Conservation (phyloP, 345 rosid species). For the Lepidium didymum region DNA sequence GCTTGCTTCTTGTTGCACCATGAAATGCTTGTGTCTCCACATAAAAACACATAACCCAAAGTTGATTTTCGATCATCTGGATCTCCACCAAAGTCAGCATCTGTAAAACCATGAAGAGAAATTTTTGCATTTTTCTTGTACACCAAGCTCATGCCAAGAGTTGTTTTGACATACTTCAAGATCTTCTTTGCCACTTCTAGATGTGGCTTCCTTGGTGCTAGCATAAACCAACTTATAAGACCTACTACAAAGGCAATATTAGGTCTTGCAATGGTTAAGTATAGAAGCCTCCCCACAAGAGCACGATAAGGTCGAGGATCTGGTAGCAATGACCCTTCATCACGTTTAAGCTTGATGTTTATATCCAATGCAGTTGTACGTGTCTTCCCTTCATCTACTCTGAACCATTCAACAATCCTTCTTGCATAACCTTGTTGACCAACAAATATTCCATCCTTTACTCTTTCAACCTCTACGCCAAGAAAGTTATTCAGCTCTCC, state of each 20-base stretch:
- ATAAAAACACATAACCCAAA: too few relatives aligned
- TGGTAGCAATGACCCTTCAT: too few relatives aligned
- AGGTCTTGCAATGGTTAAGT: slow-evolving; percentile 4
- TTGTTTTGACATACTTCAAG: background rate
- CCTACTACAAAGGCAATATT: background rate
- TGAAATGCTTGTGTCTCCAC: too few relatives aligned
- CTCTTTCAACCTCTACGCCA: background rate
- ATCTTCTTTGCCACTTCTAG: background rate
- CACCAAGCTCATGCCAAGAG: background rate
- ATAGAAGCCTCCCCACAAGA: background rate
- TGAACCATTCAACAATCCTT: background rate
- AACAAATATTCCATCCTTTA: background rate
- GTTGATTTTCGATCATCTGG: too few relatives aligned
- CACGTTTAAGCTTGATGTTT: too few relatives aligned
- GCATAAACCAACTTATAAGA: background rate
- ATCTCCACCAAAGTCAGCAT: too few relatives aligned
- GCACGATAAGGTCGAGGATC: too few relatives aligned
- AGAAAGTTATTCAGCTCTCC: background rate
- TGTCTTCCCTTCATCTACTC: too few relatives aligned
- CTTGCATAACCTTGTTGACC: background rate
- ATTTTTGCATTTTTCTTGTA: too few relatives aligned
- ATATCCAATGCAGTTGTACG: too few relatives aligned
- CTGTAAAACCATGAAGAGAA: too few relatives aligned
- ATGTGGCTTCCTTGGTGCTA: background rate
- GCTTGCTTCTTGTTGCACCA: too few relatives aligned